Conservation (phyloP, 441 rosid genomes). For the Geranium incanum region DNA sequence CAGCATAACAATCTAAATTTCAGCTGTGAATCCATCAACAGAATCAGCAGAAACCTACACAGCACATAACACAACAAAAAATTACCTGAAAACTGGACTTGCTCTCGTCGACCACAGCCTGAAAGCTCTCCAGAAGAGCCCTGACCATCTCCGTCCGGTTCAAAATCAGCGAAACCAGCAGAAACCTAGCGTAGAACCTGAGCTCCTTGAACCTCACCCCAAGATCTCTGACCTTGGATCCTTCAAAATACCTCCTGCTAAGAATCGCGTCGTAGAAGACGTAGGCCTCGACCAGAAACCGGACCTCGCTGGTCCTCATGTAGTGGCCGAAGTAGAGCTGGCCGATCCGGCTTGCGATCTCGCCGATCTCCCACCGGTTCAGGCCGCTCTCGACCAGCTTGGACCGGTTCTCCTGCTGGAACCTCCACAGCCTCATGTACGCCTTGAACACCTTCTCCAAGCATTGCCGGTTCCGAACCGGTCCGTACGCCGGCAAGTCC, state of each 20-base stretch:
- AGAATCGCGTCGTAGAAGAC: slow-evolving; percentile 88
- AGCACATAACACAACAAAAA: neutral
- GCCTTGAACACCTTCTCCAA: slow-evolving; percentile 85
- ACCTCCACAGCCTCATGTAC: slow-evolving; percentile 87
- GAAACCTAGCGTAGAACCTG: slow-evolving; percentile 75
- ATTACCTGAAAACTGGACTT: slow-evolving; percentile 61
- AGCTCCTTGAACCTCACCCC: slow-evolving; percentile 72
- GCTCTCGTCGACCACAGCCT: slow-evolving; percentile 58
- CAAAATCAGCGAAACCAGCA: slow-evolving; percentile 66
- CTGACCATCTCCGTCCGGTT: slow-evolving; percentile 56
- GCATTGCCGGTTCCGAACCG: slow-evolving; percentile 44
- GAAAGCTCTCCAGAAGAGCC: slow-evolving; percentile 48
- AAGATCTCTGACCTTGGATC: slow-evolving; percentile 45
- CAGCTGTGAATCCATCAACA: neutral
- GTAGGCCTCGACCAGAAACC: slow-evolving; percentile 74
- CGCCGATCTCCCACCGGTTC: slow-evolving; percentile 93
- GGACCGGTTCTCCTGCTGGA: slow-evolving; percentile 71
- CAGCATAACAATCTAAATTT: neutral
- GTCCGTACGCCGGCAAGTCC: slow-evolving; percentile 64
- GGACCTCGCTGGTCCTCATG: slow-evolving; percentile 78
- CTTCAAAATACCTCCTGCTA: slow-evolving; percentile 67
- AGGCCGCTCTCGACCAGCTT: slow-evolving; percentile 62
- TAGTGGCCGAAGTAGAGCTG: slow-evolving; percentile 90
- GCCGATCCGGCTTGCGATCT: slow-evolving; percentile 98
- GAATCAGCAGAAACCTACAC: neutral